phyloP scores from a whole-genome alignment of 345 rosid species.

The Luvunga scandens region DNA sequence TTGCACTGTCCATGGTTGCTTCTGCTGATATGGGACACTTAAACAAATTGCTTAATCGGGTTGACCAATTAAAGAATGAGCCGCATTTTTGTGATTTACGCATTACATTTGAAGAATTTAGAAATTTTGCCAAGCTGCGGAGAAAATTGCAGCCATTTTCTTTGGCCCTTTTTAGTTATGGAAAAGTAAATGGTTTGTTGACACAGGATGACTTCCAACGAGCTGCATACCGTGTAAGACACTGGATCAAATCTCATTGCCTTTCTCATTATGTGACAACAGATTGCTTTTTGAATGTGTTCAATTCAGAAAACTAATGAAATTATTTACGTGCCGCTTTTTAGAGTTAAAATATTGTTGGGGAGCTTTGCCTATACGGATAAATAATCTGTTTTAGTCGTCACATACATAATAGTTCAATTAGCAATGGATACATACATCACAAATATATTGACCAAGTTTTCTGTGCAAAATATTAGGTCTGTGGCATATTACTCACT shows the following conservation, averaged over 20 bases:
- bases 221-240: conserved; percentile 73
- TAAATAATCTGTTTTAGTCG: too few species aligned
- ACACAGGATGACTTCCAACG: conserved; percentile 75
- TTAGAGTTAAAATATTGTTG: not conserved
- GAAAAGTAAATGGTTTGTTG: conserved; percentile 75
- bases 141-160: conserved; percentile 72
- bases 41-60: conserved; percentile 64
- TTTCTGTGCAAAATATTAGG: conserved; percentile 36
- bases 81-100: conserved; percentile 49
- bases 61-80: conserved; percentile 48
- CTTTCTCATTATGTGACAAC: not conserved
- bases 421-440: not conserved
- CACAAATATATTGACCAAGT: not conserved
- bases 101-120: conserved; percentile 71
- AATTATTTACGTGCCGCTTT: not conserved
- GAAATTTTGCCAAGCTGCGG: conserved; percentile 75
- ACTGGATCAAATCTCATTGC: conserved; percentile 2
- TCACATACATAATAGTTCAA: not conserved
- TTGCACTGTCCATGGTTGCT: conserved; percentile 92
- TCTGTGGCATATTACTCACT: conserved; percentile 61
- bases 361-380: not conserved
- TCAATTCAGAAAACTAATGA: not conserved
- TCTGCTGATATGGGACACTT: conserved; percentile 83
- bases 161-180: conserved; percentile 83
- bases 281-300: not conserved